Evolutionary conservation across 805 yeast species (phyloP).

Genomic region (Candida yuanshanica): DNA sequence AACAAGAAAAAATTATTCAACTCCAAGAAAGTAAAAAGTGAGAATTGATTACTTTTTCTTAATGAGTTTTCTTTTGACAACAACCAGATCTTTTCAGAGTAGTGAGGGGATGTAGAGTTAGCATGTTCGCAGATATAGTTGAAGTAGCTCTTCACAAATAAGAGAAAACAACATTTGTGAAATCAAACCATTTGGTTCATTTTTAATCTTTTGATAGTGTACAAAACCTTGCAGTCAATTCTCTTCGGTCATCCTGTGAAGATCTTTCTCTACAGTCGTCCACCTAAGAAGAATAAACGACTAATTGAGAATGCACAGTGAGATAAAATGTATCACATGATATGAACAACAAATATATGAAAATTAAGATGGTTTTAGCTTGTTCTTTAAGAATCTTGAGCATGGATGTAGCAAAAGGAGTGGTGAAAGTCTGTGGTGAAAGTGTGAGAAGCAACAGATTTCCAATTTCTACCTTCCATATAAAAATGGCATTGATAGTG

Average conservation of each 20-base stretch:
- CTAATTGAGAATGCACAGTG: slow-evolving; percentile 96
- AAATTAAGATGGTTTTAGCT: slow-evolving; percentile 81
- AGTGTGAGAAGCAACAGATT: slow-evolving; percentile 89
- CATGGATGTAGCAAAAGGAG: slow-evolving; percentile 76
- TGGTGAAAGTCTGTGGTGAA: slow-evolving; percentile 95
- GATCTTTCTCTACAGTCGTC: slow-evolving; percentile 99
- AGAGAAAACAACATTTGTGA: slow-evolving; percentile 99
- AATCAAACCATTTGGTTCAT: slow-evolving; percentile 95
- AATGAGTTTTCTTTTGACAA: slow-evolving; percentile 96
- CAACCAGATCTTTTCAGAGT: slow-evolving; percentile 86
- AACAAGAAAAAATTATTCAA: slow-evolving; percentile 97
- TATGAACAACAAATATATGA: slow-evolving; percentile 89
- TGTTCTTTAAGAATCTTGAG: slow-evolving; percentile 78
- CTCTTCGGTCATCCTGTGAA: slow-evolving; percentile 98
- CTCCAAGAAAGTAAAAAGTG: slow-evolving; percentile 91
- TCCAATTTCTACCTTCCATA: slow-evolving; percentile 79
- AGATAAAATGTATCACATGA: slow-evolving; percentile 95
- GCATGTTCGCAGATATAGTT: slow-evolving; percentile 99
- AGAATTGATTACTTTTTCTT: slow-evolving; percentile 94
- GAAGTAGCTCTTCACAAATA: slow-evolving; percentile 94
- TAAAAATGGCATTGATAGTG: slow-evolving; percentile 82
- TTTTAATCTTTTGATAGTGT: slow-evolving; percentile 98
- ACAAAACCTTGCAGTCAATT: slow-evolving; percentile 94
- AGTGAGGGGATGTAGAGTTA: slow-evolving; percentile 97
- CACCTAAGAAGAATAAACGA: slow-evolving; percentile 97